Conservation (phyloP, 163 green algal genomes). For the Scenedesmus sp. region DNA sequence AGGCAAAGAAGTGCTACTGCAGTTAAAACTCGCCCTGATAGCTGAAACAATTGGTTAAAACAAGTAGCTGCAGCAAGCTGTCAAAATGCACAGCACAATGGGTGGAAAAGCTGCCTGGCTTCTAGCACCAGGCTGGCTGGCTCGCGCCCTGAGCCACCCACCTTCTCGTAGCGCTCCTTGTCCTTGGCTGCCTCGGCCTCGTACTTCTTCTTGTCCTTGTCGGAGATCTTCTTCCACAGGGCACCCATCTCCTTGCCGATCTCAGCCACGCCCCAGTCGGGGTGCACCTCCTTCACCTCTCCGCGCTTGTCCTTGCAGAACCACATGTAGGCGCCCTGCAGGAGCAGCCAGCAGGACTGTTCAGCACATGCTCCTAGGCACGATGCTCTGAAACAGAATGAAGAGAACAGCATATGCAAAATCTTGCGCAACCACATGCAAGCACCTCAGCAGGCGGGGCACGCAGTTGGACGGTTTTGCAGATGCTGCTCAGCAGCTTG, state of each 20-base stretch:
- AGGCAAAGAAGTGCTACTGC: no score
- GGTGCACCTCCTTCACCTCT: conserved; percentile 55
- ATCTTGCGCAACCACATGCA: neutral
- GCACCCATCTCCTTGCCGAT: conserved; percentile 57
- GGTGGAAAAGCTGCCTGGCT: no score
- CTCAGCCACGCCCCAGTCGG: conserved; percentile 51
- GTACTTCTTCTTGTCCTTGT: conserved; percentile 58
- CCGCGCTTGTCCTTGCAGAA: conserved; percentile 60
- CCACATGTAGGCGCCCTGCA: conserved; percentile 60
- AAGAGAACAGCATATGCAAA: neutral
- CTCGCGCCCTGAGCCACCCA: neutral
- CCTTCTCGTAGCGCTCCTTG: conserved; percentile 57
- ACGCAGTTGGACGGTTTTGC: neutral
- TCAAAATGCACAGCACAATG: neutral
- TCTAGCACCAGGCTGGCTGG: neutral
- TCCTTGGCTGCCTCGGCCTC: conserved; percentile 44
- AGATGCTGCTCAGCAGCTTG: neutral
- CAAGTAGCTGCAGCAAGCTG: neutral
- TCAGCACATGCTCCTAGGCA: neutral
- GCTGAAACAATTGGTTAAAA: no score
- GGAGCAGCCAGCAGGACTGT: neutral
- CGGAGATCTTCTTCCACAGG: conserved; percentile 52
- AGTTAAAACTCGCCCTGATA: no score
- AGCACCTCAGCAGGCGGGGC: neutral
- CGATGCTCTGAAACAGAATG: neutral